Evolutionary conservation across 2,329 filamentous ascomycete genomes (phyloP).

Genomic region (Purpureocillium lavendulum): DNA sequence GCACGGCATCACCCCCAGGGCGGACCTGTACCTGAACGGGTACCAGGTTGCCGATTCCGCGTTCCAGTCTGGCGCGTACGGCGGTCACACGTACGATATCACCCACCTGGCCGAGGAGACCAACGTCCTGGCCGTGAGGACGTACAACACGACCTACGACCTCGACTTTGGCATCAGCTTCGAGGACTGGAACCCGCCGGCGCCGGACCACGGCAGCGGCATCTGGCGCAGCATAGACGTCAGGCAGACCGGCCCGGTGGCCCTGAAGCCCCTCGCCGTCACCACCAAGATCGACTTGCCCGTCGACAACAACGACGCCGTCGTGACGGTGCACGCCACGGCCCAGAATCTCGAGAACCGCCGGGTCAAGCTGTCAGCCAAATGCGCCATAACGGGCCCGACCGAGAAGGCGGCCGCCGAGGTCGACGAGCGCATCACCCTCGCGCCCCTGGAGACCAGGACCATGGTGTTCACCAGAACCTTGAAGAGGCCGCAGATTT

Average conservation of each 20-base stretch:
- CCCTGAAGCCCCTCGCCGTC: constrained; percentile 35
- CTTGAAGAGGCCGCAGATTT: constrained; percentile 39
- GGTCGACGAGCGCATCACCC: constrained; percentile 22
- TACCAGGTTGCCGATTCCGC: constrained; percentile 36
- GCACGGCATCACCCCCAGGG: constrained; percentile 51
- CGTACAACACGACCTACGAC: constrained; percentile 50
- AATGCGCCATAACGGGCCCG: constrained; percentile 24
- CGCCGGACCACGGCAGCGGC: constrained; percentile 54
- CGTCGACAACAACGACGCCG: constrained; percentile 8
- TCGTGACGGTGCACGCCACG: constrained; percentile 27
- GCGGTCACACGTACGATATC: constrained; percentile 46
- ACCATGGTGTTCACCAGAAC: constrained; percentile 24
- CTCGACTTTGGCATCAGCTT: constrained; percentile 45
- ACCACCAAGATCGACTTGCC: constrained; percentile 27
- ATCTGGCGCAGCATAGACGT: constrained; percentile 52
- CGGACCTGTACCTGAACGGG: constrained; percentile 53
- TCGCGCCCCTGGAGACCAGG: constrained; percentile 27
- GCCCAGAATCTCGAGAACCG: constrained; percentile 31
- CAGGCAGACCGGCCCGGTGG: constrained; percentile 43
- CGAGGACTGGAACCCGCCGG: constrained; percentile 23
- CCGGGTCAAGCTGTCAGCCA: constrained; percentile 26
- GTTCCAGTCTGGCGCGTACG: constrained; percentile 47
- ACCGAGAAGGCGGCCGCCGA: constrained; percentile 11
- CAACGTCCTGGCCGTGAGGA: constrained; percentile 47
- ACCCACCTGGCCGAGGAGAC: constrained; percentile 28